Evolutionary conservation across 345 rosid genomes (phyloP).

Genomic region (Rubroshorea leprosula): DNA sequence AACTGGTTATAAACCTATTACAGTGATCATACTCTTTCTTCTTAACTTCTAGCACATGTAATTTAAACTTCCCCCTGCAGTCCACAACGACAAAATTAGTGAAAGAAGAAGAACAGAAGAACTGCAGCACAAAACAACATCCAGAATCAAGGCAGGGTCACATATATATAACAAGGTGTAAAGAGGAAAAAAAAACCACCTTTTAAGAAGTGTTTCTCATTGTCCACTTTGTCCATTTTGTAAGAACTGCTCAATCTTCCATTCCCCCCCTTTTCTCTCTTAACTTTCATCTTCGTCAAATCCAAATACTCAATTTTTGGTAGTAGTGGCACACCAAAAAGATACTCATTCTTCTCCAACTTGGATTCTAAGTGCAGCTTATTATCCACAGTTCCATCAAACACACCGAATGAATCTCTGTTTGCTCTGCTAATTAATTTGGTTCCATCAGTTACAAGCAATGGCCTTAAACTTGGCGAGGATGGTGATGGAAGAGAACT

Average conservation of each 20-base stretch:
- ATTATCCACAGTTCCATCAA: constrained; percentile 4
- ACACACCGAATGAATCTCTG: constrained; percentile 20
- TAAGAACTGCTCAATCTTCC: constrained; percentile 28
- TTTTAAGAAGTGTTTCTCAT: constrained; percentile 9
- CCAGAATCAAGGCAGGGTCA: too few species aligned
- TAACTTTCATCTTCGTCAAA: constrained; percentile 29
- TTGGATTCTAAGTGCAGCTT: constrained; percentile 25
- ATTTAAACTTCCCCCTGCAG: too few species aligned
- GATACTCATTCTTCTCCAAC: constrained; percentile 17
- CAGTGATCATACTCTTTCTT: too few species aligned
- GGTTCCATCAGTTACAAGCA: constrained; percentile 56
- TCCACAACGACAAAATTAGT: not conserved
- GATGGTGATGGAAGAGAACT: constrained; percentile 41
- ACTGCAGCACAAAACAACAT: not conserved
- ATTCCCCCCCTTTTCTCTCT: constrained; percentile 21
- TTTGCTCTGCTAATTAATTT: constrained; percentile 40
- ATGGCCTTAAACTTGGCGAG: constrained; percentile 37
- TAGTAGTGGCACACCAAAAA: constrained; percentile 41
- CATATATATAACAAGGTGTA: too few species aligned
- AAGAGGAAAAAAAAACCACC: not conserved
- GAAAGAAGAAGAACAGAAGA: too few species aligned
- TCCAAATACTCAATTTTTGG: constrained; percentile 33
- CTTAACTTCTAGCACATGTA: too few species aligned
- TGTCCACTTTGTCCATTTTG: constrained; percentile 17
- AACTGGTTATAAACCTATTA: too few species aligned